Evolutionary conservation across 2,329 filamentous ascomycete species (phyloP), one percentile per base, ranked within the genome.

Genomic region (Rutstroemia sp.): DNA sequence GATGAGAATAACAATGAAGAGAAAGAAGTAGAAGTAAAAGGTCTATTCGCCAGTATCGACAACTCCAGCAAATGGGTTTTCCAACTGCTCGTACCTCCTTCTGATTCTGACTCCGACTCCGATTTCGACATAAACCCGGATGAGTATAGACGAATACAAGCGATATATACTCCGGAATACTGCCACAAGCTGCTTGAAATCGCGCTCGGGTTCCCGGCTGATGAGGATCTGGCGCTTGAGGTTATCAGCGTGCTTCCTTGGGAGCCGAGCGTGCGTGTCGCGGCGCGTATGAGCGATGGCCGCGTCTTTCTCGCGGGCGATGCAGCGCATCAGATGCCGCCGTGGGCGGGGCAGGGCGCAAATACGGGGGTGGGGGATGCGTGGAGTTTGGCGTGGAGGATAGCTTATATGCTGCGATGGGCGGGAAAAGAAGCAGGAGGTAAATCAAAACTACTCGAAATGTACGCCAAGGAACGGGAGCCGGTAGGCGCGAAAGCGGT

Each of bases 281-380:
- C 68, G 1, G 61, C 66, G 6, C 61, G 58, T 5, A 65, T 71
- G 30, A 64, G 62, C 47, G 39, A 59, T 7, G 68, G 66, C 0
- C 65, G 69, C 5, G 61, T 73, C 27, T 73, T 73, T 54, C 66
- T 81, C 18, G 66, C 79, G 7, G 78, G 78, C 1, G 76, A 79
- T 62, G 73, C 76, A 5, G 77, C 77, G 2, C 77, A 79, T 63
- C 61, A 78, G 8, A 75, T 76, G 70, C 72, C 74, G 2, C 74
- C 74, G 0, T 75, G 72, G 57, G 72, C 70, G 1, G 77, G 77
- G 4, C 75, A 76, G 44, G 77, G 65, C 18, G 68, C 67, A 1
- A 74, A 71, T 48, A 68, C 70, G 59, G 65, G 64, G 2, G 58
- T 75, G 51, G 59, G 68, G 9, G 74, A 77, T 55, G 74, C 68